Evolutionary conservation across 2,329 filamentous ascomycete genomes (phyloP), one percentile per base, ranked within the genome.

Genomic region (Thielaviopsis ethacetica): DNA sequence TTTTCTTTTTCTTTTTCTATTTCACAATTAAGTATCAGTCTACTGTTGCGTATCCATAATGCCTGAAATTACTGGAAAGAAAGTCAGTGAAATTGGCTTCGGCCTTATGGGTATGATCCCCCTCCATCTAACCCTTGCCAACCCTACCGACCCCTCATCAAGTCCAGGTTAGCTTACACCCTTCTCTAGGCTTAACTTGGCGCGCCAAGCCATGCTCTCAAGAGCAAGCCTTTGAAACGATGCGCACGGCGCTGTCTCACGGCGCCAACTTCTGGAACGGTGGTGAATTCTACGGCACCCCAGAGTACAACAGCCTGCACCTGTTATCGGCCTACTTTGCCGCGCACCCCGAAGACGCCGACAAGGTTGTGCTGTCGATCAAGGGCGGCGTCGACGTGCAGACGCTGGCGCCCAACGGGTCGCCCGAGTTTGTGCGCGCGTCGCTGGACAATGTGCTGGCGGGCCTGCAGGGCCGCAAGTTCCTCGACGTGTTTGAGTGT

Each of bases 251-350:
- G 5, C 67, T 83, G 13, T 63, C 69, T 24, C 66, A 67, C 12
- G 72, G 75, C 59, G 70, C 69, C 65, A 76, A 70, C 62, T 71
- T 76, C 59, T 85, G 82, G 81, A 85, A 84, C 64, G 81, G 73
- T 44, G 82, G 75, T 62, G 81, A 85, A 65, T 77, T 85, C 66
- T 87, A 87, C 69, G 83, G 83, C 47, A 71, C 73, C 0, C 75
- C 76, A 1, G 72, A 79, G 21, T 74, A 74, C 65, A 83, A 85
- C 70, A 71, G 68, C 65, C 80, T 84, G 65, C 76, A 78, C 34
- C 69, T 86, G 10, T 69, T 86, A 30, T 75, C 79, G 62, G 72
- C 74, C 26, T 86, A 86, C 70, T 84, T 86, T 65, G 73, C 73
- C 34, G 75, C 76, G 61, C 78, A 85, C 65, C 83, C 84, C 1